phyloP scores from a whole-genome alignment of 345 rosid genomes.

The Murraya koenigii region DNA sequence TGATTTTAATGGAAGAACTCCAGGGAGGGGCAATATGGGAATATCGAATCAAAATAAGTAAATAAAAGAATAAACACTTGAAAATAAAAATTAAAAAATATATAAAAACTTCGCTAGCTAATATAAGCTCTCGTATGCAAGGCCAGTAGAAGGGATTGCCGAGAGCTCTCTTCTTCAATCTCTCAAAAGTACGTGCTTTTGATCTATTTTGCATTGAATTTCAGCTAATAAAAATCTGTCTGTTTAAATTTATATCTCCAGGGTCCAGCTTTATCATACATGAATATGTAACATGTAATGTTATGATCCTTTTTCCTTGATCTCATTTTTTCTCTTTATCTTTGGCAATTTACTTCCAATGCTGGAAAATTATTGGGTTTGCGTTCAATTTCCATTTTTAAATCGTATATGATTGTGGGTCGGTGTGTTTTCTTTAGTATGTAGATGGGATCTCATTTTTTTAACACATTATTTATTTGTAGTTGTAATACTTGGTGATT shows the following conservation, averaged over 20 bases:
- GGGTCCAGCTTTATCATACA: neutral
- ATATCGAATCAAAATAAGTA: neutral
- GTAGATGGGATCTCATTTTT: conserved; percentile 13
- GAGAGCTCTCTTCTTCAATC: conserved; percentile 16
- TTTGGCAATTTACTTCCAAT: neutral
- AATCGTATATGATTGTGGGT: neutral
- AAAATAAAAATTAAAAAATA: neutral
- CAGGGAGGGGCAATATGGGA: conserved; percentile 21
- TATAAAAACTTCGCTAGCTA: neutral
- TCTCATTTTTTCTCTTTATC: neutral
- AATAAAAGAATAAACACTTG: too few relatives aligned
- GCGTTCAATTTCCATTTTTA: neutral
- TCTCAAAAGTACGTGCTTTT: neutral
- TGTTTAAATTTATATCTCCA: conserved; percentile 3
- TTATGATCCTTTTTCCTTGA: neutral
- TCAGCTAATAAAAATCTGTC: neutral
- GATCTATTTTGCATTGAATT: neutral
- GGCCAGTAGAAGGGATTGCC: neutral
- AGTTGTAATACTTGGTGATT: neutral
- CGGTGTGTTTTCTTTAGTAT: neutral
- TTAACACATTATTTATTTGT: conserved; percentile 3
- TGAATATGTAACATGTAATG: neutral
- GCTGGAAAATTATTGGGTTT: neutral
- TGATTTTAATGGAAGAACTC: too few relatives aligned
- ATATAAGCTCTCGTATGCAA: neutral